Base-by-base conservation (phyloP, 305 asterid species). In the Solanum hybrid region DNA sequence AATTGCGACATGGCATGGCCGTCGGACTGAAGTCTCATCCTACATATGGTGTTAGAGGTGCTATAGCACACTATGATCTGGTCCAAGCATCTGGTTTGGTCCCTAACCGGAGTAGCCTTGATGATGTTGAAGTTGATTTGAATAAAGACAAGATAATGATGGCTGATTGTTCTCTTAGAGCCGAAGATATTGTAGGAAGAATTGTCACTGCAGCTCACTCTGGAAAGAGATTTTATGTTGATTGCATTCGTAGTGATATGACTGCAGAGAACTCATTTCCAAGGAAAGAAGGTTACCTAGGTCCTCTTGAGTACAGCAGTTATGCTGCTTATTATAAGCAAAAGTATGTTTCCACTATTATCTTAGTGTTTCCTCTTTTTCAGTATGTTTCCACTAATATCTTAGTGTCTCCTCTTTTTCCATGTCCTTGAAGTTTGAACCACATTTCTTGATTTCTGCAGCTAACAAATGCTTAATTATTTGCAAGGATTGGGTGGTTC, bases 151-250 rank as follows among this genome's bases (percentile, higher is more conserved):
- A 92, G 89, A 88, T 98, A 93, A 87, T 95, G 93, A 94, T 96
- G 98, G 98, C 98, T 78, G 99, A 98, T 93, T 95, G 96, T 42
- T 92, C 89, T 92, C 94, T 94, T 86, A 91, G 93, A 89, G 93
- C 97, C 81, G 94, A 94, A 87, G 95, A 95, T 91, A 91, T 98
- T 90, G 88, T 95, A 9, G 99, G 99, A 78, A 96, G 95, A 93
- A 95, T 98, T 78, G 94, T 98, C 89, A 98, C 99, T 89, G 98
- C 99, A 36, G 98, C 99, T 93, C 99, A 98, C 92, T 98, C 99
- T 72, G 99, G 99, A 88, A 98, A 98, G 94, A 94, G 99, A 91
- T 98, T 98, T 94, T 98, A 96, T 92, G 99, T 96, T 88, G 99
- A 96, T 93, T 96, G 98, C 86, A 95, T 98, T 71, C 94, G 97